These are phyloP conservation scores for Oryza officinalis DNA, from an alignment of 176 grass and related monocot species.

Conservation along the genomic window DNA sequence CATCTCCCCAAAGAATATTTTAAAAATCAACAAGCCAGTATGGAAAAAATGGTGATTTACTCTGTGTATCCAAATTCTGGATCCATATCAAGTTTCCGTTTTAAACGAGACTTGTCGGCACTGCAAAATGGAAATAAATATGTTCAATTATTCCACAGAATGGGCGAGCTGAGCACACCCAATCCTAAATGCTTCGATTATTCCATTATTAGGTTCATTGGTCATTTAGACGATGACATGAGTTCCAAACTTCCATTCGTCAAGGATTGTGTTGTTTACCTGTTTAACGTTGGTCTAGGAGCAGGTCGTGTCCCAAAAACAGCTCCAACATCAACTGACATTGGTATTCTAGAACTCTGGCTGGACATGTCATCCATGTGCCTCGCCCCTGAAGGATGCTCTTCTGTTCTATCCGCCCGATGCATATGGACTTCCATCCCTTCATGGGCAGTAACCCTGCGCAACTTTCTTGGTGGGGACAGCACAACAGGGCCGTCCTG, in stretches of 20 bases:
- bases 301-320: slow-evolving; percentile 81
- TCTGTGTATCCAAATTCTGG: slow-evolving; percentile 75
- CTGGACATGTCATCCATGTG: slow-evolving; percentile 51
- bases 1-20: slow-evolving; percentile 41
- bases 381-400: slow-evolving; percentile 56
- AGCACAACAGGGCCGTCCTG: slow-evolving; percentile 73
- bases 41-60: slow-evolving; percentile 43
- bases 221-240: not conserved
- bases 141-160: slow-evolving; percentile 31
- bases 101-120: slow-evolving; percentile 80
- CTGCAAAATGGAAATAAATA: slow-evolving; percentile 57
- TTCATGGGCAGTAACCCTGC: slow-evolving; percentile 75
- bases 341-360: slow-evolving; percentile 77
- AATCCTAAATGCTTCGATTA: not conserved
- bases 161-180: slow-evolving; percentile 18
- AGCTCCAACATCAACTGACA: slow-evolving; percentile 93
- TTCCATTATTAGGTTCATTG: not conserved
- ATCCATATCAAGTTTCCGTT: slow-evolving; percentile 95
- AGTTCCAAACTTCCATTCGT: slow-evolving; percentile 10
- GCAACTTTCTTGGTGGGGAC: slow-evolving; percentile 84
- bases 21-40: slow-evolving; percentile 31
- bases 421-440: slow-evolving; percentile 55
- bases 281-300: slow-evolving; percentile 78
- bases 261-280: slow-evolving; percentile 50
- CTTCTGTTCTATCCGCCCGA: slow-evolving; percentile 50